These are phyloP conservation scores for Manihot esculenta DNA, from an alignment of 441 rosid genomes.

Conservation along the genomic window DNA sequence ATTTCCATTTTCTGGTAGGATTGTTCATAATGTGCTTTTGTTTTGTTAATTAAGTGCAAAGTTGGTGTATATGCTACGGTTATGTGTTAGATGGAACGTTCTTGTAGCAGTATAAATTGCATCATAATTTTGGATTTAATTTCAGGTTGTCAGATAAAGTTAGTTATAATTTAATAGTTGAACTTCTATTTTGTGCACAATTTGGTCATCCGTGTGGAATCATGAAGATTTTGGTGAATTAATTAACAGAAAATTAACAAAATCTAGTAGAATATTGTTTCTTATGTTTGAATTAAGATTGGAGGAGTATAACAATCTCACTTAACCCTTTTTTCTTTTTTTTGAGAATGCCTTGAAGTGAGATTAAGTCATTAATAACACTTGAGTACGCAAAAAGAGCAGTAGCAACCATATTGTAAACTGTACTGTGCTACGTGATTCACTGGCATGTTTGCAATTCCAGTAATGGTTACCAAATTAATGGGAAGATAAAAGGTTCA, in stretches of 20 bases:
- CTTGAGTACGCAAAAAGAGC: background rate
- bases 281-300: background rate
- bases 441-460: background rate
- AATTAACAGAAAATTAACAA: no score
- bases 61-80: background rate
- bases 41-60: background rate
- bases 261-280: background rate
- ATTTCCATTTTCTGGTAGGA: background rate
- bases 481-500: background rate
- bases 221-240: no score
- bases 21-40: background rate
- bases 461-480: background rate
- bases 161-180: background rate
- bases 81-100: background rate
- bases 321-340: no score
- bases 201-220: no score
- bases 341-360: background rate
- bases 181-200: background rate
- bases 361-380: background rate
- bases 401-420: background rate
- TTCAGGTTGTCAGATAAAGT: background rate
- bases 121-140: background rate
- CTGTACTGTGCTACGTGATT: background rate
- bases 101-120: background rate
- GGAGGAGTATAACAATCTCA: no score